Evolutionary conservation across 192 early-diverging fungal species (phyloP).

Genomic region (Obelidium mucronatum): DNA sequence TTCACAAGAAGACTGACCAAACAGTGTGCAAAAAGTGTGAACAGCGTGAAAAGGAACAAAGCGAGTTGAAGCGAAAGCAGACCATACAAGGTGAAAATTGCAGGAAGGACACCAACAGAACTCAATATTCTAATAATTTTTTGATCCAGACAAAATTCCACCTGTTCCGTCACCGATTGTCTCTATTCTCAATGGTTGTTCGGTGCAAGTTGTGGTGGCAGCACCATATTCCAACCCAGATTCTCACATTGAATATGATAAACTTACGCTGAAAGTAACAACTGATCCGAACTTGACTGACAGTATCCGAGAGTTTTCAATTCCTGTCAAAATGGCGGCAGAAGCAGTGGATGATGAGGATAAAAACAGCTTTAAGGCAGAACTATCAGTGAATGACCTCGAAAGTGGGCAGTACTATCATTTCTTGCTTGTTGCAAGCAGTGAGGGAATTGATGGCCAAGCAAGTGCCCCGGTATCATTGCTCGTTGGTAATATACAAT

Average conservation of each 20-base stretch:
- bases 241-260: slow-evolving; percentile 15
- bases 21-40: slow-evolving; percentile 56
- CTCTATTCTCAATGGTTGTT: slow-evolving; percentile 15
- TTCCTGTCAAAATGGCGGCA: slow-evolving; percentile 14
- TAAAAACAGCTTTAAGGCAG: slow-evolving; percentile 1
- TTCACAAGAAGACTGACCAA: slow-evolving; percentile 55
- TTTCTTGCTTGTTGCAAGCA: slow-evolving; percentile 39
- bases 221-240: slow-evolving; percentile 18
- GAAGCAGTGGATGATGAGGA: not conserved
- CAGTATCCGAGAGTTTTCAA: slow-evolving; percentile 7
- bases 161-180: slow-evolving; percentile 14
- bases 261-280: slow-evolving; percentile 23
- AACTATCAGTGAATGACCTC: slow-evolving; percentile 34
- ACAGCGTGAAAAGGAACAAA: slow-evolving; percentile 51
- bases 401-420: slow-evolving; percentile 42
- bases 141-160: slow-evolving; percentile 41
- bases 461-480: slow-evolving; percentile 25
- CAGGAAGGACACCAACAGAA: not conserved
- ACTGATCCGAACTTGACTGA: slow-evolving; percentile 9
- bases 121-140: not conserved
- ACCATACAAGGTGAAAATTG: slow-evolving; percentile 40
- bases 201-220: slow-evolving; percentile 30
- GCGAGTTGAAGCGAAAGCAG: slow-evolving; percentile 39
- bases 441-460: slow-evolving; percentile 44
- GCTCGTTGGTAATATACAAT: slow-evolving; percentile 44